A percentile compares a stretch with the other conserved stretches of the same genome.
phyloP scores from a whole-genome alignment of 2,329 filamentous ascomycete genomes.

The Fusarium buharicum region DNA sequence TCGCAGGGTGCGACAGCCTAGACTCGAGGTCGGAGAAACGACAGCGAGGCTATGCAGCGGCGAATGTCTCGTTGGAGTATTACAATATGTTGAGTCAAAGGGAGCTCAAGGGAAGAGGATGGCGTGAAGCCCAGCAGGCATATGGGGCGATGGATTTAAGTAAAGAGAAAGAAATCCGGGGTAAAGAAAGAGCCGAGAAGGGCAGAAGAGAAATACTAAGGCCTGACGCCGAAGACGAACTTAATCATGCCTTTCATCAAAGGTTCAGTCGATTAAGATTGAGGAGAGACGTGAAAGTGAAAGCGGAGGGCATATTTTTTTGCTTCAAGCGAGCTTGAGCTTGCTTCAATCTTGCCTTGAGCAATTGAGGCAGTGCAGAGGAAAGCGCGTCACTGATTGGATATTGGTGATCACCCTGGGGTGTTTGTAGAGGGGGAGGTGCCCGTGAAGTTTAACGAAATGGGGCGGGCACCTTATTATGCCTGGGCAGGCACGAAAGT shows the following conservation, averaged over 20 bases:
- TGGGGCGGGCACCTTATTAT: slow-evolving; percentile 5
- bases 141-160: slow-evolving; percentile 28
- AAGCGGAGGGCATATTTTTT: slow-evolving; percentile 22
- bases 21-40: slow-evolving; percentile 14
- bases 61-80: slow-evolving; percentile 27
- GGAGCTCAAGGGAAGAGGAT: slow-evolving; percentile 32
- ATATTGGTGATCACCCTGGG: slow-evolving; percentile 1
- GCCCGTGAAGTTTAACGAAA: slow-evolving; percentile 5
- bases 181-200: slow-evolving; percentile 15
- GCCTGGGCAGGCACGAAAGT: slow-evolving; percentile 22
- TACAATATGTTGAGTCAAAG: slow-evolving; percentile 21
- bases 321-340: background rate
- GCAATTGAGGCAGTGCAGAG: slow-evolving; percentile 41
- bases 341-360: slow-evolving; percentile 16
- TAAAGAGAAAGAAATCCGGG: slow-evolving; percentile 20
- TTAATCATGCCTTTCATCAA: slow-evolving; percentile 14
- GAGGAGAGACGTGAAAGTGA: slow-evolving; percentile 1
- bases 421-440: slow-evolving; percentile 7
- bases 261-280: slow-evolving; percentile 2
- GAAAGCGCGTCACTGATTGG: slow-evolving; percentile 25
- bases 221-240: slow-evolving; percentile 7
- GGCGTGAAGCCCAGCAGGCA: slow-evolving; percentile 41
- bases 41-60: slow-evolving; percentile 41
- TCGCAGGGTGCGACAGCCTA: slow-evolving; percentile 23
- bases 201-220: slow-evolving; percentile 14